A percentile compares a stretch with the other conserved stretches of the same genome.
These are phyloP conservation scores for Candida oleophila DNA, from an alignment of 805 yeast genomes.

Conservation along the genomic window DNA sequence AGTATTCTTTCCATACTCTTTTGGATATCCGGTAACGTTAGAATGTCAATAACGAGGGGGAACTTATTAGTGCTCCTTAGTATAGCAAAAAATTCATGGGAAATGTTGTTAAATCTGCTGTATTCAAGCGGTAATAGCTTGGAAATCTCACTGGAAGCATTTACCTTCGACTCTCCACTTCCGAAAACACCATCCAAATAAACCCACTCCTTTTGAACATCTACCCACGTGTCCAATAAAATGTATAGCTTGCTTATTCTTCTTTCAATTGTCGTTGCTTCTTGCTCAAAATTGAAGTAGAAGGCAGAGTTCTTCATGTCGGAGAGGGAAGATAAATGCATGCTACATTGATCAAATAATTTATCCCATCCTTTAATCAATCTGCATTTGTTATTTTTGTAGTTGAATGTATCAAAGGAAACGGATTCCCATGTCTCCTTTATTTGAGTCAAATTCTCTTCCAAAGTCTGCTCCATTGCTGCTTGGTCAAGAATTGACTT, in stretches of 20 bases:
- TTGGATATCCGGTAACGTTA: conserved; percentile 49
- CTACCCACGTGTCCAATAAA: conserved; percentile 71
- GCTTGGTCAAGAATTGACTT: conserved; percentile 59
- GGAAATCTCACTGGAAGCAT: conserved; percentile 46
- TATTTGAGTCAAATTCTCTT: conserved; percentile 52
- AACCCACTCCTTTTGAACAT: conserved; percentile 85
- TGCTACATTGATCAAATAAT: conserved; percentile 56
- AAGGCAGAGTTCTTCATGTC: conserved; percentile 73
- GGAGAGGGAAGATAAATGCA: conserved; percentile 58
- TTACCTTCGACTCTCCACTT: conserved; percentile 12
- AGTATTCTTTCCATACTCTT: conserved; percentile 46
- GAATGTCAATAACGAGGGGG: conserved; percentile 54
- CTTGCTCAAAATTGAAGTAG: conserved; percentile 59
- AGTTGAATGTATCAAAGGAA: conserved; percentile 53
- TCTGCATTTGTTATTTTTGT: conserved; percentile 44
- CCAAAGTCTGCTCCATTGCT: conserved; percentile 66
- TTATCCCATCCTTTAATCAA: conserved; percentile 69
- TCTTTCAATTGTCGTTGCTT: conserved; percentile 52
- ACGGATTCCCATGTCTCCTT: conserved; percentile 54
- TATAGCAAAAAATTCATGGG: conserved; percentile 57
- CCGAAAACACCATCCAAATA: conserved; percentile 80
- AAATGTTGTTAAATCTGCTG: conserved; percentile 59
- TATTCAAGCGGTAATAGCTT: conserved; percentile 69
- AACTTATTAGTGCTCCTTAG: conserved; percentile 50
- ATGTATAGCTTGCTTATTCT: conserved; percentile 50